Base-by-base conservation (phyloP, 805 yeast genomes). In the Metschnikowia vanudenii region DNA sequence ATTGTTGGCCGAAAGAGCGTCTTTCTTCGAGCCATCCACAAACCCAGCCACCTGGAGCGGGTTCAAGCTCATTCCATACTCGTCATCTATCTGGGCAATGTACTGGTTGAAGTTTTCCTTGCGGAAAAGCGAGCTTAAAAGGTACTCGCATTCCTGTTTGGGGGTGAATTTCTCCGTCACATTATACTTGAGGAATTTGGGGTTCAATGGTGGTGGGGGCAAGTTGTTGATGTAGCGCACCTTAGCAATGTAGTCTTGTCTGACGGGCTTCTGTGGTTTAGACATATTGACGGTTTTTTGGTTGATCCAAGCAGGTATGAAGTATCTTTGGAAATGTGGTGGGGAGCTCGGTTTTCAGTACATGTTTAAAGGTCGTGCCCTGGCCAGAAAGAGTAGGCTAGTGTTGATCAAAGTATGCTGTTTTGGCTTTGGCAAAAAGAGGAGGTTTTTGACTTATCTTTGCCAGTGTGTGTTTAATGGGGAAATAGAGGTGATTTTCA, bases 171-270 rank as follows among this genome's bases (percentile, higher is more conserved):
- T 56, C 43, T 67, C 71, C 11, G 72, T 69, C 20, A 70, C 61
- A 59, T 68, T 63, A 54, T 82, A 79, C 41, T 82, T 78, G 43
- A 94, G 65, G 46, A 91, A 76, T 63, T 86, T 88, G 26, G 99
- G 97, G 38, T 96, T 89, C 51, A 94, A 76, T 19, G 92, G 85
- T 9, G 98, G 98, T 2, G 97, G 91, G 5, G 99, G 99, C 19
- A 94, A 74, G 58, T 81, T 86, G 63, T 94, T 94, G 49, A 80
- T 80, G 65, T 90, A 92, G 60, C 96, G 79, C 44, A 86, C 80
- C 56, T 85, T 84, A 38, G 96, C 95, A 46, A 86, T 81, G 59
- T 83, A 86, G 46, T 85, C 91, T 61, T 85, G 91, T 62, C 82
- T 80, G 52, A 76, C 75, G 39, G 74, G 69, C 55, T 67, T 63